Evolutionary conservation across 2,329 filamentous ascomycete species (phyloP).

Genomic region (Fusarium luffae): DNA sequence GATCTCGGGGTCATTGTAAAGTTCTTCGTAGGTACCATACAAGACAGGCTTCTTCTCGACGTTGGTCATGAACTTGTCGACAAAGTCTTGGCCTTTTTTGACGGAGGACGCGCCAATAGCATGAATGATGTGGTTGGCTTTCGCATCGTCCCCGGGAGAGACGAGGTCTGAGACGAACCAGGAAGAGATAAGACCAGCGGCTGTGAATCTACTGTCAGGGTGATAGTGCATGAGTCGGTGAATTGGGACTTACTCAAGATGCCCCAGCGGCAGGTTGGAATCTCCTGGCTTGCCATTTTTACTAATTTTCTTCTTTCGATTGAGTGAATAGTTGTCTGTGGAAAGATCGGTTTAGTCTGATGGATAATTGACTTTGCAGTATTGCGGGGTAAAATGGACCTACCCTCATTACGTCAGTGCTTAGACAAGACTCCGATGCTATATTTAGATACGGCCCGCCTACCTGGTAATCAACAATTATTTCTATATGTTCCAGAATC

Average conservation of each 20-base stretch:
- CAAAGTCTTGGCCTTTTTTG: neutral
- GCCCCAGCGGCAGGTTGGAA: neutral
- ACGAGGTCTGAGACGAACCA: conserved; percentile 2
- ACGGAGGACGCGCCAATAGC: neutral
- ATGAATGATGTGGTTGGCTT: neutral
- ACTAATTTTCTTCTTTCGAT: too few species aligned
- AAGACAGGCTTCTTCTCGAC: neutral
- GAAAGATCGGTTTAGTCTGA: too few species aligned
- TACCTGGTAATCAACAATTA: too few species aligned
- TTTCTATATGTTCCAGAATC: too few species aligned
- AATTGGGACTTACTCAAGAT: neutral
- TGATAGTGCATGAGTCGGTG: rapidly evolving
- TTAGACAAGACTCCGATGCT: too few species aligned
- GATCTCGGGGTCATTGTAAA: conserved; percentile 48
- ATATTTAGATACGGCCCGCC: too few species aligned
- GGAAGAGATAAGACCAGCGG: neutral
- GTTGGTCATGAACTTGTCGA: neutral
- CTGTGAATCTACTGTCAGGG: neutral
- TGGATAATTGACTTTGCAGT: too few species aligned
- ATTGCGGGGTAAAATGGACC: too few species aligned
- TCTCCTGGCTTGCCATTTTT: neutral
- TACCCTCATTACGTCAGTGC: too few species aligned
- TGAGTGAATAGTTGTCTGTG: too few species aligned
- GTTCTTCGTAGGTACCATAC: conserved; percentile 44
- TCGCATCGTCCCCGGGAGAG: neutral